phyloP scores from a whole-genome alignment of 2,329 filamentous ascomycete species.

The Phyllosticta ampelicida region DNA sequence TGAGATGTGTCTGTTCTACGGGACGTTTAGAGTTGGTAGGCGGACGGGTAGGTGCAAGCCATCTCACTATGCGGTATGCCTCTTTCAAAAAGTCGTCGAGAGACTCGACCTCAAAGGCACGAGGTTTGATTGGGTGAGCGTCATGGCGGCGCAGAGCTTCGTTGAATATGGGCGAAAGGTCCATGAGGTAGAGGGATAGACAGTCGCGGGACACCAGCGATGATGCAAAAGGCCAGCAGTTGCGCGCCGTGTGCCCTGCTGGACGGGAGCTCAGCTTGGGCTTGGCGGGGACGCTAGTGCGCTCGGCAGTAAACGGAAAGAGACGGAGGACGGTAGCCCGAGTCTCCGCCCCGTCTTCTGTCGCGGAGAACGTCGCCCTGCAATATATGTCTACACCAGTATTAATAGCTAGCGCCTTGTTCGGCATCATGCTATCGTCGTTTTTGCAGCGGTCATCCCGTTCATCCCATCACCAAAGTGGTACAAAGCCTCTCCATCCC shows the following conservation, averaged over 20 bases:
- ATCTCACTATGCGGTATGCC: conserved; percentile 78
- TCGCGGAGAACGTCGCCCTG: not conserved
- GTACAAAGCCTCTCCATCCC: not conserved
- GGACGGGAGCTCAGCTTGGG: not conserved
- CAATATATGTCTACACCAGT: not conserved
- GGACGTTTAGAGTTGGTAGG: conserved; percentile 17
- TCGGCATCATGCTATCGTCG: not conserved
- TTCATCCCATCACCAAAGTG: not conserved
- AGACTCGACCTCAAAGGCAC: conserved; percentile 28
- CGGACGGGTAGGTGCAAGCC: conserved; percentile 17
- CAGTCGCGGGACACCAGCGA: not conserved
- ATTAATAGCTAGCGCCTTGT: not conserved
- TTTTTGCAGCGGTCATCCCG: not conserved
- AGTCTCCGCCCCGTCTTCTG: not conserved
- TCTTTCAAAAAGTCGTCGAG: conserved; percentile 87
- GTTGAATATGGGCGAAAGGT: conserved; percentile 61
- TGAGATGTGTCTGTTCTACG: conserved; percentile 71
- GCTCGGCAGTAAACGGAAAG: not conserved
- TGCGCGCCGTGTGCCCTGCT: not conserved
- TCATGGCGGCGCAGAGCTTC: conserved; percentile 52
- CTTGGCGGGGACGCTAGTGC: not conserved
- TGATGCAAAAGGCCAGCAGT: not conserved
- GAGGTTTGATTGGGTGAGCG: conserved; percentile 39
- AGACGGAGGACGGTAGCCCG: not conserved
- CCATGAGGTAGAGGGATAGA: conserved; percentile 21